A percentile compares a stretch with the other conserved stretches of the same genome.
phyloP scores from a whole-genome alignment of 2,329 filamentous ascomycete species.

The Fusarium haematococcum region DNA sequence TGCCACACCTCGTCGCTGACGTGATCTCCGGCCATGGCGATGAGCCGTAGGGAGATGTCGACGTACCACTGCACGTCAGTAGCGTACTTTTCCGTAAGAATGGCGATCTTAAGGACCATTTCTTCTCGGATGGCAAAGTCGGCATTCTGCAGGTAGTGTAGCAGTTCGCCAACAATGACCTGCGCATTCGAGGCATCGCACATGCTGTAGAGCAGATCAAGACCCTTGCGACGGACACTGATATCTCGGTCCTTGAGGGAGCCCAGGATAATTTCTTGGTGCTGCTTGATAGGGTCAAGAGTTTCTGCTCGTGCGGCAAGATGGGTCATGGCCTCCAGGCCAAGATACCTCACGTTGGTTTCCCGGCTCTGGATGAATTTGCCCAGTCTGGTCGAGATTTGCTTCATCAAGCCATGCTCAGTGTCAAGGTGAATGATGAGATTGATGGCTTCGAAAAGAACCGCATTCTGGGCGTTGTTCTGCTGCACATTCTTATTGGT shows the following conservation, averaged over 20 bases:
- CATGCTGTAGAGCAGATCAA: slow-evolving; percentile 99
- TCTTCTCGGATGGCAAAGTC: slow-evolving; percentile 98
- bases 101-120: slow-evolving; percentile 99
- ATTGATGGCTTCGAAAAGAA: slow-evolving; percentile 98
- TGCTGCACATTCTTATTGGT: slow-evolving; percentile 98
- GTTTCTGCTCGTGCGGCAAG: slow-evolving; percentile 93
- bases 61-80: slow-evolving; percentile 99
- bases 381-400: slow-evolving; percentile 90
- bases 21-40: slow-evolving; percentile 97
- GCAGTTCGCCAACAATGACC: slow-evolving; percentile 90
- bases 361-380: slow-evolving; percentile 97
- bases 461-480: slow-evolving; percentile 98
- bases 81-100: slow-evolving; percentile 97
- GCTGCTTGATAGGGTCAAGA: slow-evolving; percentile 96
- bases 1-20: slow-evolving; percentile 99
- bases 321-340: slow-evolving; percentile 98
- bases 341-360: slow-evolving; percentile 96
- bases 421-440: slow-evolving; percentile 97
- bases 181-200: slow-evolving; percentile 96
- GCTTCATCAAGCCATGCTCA: slow-evolving; percentile 93
- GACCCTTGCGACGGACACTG: slow-evolving; percentile 92
- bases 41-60: slow-evolving; percentile 92
- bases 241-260: slow-evolving; percentile 96
- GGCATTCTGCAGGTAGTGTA: slow-evolving; percentile 94
- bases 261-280: slow-evolving; percentile 94